phyloP scores from a whole-genome alignment of 257 asterid genomes.

The Jaltomata sinuosa region DNA sequence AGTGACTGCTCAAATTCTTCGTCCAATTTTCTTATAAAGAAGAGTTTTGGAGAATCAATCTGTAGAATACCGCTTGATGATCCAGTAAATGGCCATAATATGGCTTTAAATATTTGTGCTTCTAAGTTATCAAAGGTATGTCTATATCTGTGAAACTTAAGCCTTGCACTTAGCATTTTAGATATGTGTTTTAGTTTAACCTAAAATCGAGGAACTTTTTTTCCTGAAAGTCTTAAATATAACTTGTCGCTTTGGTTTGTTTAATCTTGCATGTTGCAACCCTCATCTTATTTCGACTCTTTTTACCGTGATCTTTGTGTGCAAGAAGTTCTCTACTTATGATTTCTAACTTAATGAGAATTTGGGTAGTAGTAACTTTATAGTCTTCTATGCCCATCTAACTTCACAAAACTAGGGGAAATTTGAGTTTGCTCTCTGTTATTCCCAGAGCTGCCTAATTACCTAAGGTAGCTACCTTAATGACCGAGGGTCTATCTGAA shows the following conservation, averaged over 20 bases:
- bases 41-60: conserved; percentile 24
- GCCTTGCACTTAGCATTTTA: background rate
- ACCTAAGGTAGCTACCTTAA: background rate
- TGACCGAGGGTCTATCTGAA: background rate
- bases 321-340: background rate
- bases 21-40: conserved; percentile 18
- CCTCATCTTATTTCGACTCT: background rate
- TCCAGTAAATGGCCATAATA: background rate
- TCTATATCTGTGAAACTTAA: background rate
- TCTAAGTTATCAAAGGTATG: background rate
- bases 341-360: background rate
- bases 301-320: background rate
- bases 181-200: background rate
- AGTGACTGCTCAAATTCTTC: conserved; percentile 28
- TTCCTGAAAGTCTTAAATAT: too few relatives aligned
- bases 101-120: background rate
- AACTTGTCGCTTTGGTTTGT: background rate
- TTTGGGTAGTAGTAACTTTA: background rate
- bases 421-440: background rate
- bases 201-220: too few relatives aligned
- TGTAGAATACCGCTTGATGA: conserved; percentile 18
- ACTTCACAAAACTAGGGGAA: background rate
- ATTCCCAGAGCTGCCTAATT: background rate
- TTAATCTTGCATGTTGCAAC: background rate
- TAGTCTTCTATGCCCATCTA: background rate